These are phyloP conservation scores for Salvia splendens DNA, from an alignment of 257 asterid species.

Conservation along the genomic window DNA sequence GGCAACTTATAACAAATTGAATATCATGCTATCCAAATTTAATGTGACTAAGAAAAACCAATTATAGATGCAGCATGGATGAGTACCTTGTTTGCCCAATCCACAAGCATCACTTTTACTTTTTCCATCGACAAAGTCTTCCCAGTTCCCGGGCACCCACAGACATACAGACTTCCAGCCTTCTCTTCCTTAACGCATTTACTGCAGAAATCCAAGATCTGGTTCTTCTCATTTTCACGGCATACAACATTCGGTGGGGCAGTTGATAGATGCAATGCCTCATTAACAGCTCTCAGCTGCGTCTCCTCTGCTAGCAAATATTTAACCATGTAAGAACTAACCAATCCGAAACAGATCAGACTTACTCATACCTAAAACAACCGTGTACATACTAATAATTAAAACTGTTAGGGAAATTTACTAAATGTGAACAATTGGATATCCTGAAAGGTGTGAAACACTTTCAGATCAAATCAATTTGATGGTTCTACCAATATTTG, in stretches of 20 bases:
- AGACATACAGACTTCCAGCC: conserved; percentile 82
- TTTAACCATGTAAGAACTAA: conserved; percentile 15
- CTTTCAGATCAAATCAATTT: too few species aligned
- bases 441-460: too few species aligned
- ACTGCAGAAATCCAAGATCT: conserved; percentile 77
- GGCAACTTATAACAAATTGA: too few species aligned
- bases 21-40: background rate
- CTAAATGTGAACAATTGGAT: too few species aligned
- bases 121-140: conserved; percentile 81
- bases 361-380: background rate
- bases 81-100: conserved; percentile 82
- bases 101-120: conserved; percentile 51
- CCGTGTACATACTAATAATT: background rate
- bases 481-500: too few species aligned
- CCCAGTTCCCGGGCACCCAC: conserved; percentile 99
- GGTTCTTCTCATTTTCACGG: conserved; percentile 74
- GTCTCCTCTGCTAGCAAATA: conserved; percentile 47
- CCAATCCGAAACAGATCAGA: conserved; percentile 7
- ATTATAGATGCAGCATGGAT: background rate
- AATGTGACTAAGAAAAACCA: conserved; percentile 1
- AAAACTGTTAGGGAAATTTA: background rate
- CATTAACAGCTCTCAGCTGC: conserved; percentile 73
- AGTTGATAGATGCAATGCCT: conserved; percentile 81
- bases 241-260: conserved; percentile 60
- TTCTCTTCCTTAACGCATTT: conserved; percentile 60